Conservation (phyloP, 1,284 basidiomycete genomes). For the Irpex sp. region DNA sequence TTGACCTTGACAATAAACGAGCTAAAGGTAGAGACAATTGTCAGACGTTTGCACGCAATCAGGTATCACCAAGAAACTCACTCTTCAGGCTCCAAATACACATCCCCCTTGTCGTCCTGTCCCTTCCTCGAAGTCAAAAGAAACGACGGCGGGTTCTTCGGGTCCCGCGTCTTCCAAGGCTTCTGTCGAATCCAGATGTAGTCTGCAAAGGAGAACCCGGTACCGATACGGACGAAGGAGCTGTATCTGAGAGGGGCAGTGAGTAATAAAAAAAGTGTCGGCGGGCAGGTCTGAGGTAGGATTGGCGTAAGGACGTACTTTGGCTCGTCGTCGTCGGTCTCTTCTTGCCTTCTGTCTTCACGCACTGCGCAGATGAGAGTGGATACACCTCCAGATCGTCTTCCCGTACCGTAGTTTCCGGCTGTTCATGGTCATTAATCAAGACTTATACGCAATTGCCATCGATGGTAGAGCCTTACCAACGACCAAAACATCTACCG, state of each 20-base stretch:
- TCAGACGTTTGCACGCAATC: too few species aligned
- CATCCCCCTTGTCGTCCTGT: constrained; percentile 75
- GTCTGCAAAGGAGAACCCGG: constrained; percentile 81
- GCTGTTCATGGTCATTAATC: constrained; percentile 32
- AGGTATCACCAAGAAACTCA: constrained; percentile 31
- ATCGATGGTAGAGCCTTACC: constrained; percentile 41
- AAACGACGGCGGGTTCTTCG: constrained; percentile 60
- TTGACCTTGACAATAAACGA: constrained; percentile 89
- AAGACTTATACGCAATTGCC: background rate
- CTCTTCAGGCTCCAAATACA: constrained; percentile 81
- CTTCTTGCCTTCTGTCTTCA: constrained; percentile 56
- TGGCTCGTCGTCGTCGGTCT: constrained; percentile 55
- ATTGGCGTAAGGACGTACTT: constrained; percentile 40
- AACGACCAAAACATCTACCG: constrained; percentile 85
- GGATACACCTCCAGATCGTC: constrained; percentile 77
- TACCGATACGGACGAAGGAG: constrained; percentile 82
- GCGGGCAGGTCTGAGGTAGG: background rate
- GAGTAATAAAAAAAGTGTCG: background rate
- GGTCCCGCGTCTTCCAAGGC: constrained; percentile 73
- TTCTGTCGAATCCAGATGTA: constrained; percentile 78
- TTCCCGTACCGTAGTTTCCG: constrained; percentile 72
- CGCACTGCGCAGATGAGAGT: constrained; percentile 74
- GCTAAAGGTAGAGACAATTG: constrained; percentile 38
- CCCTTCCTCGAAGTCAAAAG: constrained; percentile 55
- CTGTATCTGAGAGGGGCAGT: constrained; percentile 51